Evolutionary conservation across 2,329 filamentous ascomycete species (phyloP).

Genomic region (Botrytis deweyae): DNA sequence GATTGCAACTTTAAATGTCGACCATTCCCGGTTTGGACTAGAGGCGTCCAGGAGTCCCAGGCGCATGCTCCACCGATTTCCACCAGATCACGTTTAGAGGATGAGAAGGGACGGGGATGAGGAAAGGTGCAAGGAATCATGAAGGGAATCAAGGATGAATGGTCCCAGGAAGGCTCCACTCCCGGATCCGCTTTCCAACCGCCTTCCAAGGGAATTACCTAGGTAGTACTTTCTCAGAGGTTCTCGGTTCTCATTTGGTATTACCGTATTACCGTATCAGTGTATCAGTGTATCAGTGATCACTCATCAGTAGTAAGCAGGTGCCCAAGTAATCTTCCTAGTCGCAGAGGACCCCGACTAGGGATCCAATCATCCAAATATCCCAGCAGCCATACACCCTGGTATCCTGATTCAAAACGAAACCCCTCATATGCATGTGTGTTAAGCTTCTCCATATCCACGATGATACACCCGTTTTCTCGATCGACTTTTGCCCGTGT

Average conservation of each 20-base stretch:
- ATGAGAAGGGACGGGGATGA: background rate
- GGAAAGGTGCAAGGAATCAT: too few relatives aligned
- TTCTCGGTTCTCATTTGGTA: too few relatives aligned
- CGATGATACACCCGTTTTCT: conserved; percentile 6
- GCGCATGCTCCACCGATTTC: background rate
- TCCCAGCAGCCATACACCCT: background rate
- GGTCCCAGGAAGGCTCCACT: background rate
- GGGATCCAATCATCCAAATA: background rate
- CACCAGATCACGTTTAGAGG: background rate
- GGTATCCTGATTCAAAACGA: background rate
- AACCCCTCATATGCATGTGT: conserved; percentile 5
- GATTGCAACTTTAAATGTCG: background rate
- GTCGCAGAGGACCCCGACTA: background rate
- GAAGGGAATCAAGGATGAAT: too few relatives aligned
- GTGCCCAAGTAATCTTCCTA: too few relatives aligned
- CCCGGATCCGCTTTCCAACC: background rate
- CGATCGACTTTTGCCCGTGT: conserved; percentile 1
- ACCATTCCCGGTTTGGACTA: background rate
- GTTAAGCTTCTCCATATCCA: background rate
- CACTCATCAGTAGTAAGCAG: too few relatives aligned
- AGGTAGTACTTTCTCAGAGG: too few relatives aligned
- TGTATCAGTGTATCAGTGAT: too few relatives aligned
- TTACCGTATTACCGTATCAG: too few relatives aligned
- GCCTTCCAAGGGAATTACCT: background rate
- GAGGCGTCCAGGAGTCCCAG: background rate